phyloP scores from a whole-genome alignment of 2,329 filamentous ascomycete genomes.

The Macrophomina phaseolina region DNA sequence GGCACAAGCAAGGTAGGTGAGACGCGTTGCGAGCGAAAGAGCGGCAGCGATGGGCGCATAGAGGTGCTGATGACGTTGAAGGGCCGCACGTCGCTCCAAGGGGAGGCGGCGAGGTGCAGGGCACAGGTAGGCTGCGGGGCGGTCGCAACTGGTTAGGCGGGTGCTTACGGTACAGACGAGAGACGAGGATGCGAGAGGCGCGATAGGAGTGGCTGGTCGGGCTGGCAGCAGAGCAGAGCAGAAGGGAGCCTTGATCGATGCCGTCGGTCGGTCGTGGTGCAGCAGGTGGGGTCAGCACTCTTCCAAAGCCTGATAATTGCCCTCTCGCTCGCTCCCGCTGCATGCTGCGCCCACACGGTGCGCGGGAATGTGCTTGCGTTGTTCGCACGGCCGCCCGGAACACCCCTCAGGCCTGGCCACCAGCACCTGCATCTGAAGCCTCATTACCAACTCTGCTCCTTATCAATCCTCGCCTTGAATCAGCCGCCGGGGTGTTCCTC shows the following conservation, averaged over 20 bases:
- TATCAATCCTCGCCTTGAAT: constrained; percentile 3
- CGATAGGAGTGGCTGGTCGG: not conserved
- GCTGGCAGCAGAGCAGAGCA: constrained; percentile 1
- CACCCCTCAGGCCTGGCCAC: not conserved
- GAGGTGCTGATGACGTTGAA: constrained; percentile 26
- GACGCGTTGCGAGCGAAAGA: constrained; percentile 19
- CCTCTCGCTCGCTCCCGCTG: not conserved
- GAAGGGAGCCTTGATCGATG: not conserved
- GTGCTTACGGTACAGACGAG: constrained; percentile 17
- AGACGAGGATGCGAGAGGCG: constrained; percentile 12
- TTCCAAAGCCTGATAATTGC: constrained; percentile 8
- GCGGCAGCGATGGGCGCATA: constrained; percentile 25
- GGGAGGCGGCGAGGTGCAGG: constrained; percentile 12
- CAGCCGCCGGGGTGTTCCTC: not conserved
- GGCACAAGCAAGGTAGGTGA: constrained; percentile 27
- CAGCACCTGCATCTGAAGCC: not conserved
- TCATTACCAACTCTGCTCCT: not conserved
- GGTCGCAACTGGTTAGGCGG: constrained; percentile 14
- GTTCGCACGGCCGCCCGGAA: not conserved
- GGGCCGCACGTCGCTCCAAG: constrained; percentile 3
- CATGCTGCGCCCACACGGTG: not conserved
- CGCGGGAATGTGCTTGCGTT: not conserved
- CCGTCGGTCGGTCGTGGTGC: no score
- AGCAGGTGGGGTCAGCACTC: not conserved
- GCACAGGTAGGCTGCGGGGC: not conserved